These are phyloP conservation scores for Catenaria anguillulae DNA, from an alignment of 371 early-diverging fungal genomes.

Conservation along the genomic window DNA sequence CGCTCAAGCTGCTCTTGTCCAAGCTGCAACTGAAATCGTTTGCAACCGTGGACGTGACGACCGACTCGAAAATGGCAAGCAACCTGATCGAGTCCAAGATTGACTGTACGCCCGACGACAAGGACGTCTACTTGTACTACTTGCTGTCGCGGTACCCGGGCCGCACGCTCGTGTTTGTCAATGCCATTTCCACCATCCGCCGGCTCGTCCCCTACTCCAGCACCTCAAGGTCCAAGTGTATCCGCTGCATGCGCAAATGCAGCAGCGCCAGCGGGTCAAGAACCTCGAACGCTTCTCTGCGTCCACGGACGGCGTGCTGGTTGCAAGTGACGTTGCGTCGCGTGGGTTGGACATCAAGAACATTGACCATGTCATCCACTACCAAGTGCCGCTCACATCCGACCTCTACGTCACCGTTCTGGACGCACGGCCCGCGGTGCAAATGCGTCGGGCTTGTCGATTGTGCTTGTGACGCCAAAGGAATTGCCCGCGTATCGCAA, in stretches of 20 bases:
- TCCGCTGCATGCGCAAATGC: conserved; percentile 78
- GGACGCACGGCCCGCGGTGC: conserved; percentile 80
- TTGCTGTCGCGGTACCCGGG: conserved; percentile 70
- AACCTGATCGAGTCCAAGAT: conserved; percentile 62
- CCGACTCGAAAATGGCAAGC: conserved; percentile 43
- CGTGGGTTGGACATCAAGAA: conserved; percentile 77
- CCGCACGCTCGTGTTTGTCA: conserved; percentile 84
- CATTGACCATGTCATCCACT: conserved; percentile 75
- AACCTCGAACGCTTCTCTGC: conserved; percentile 76
- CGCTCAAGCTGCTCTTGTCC: conserved; percentile 2
- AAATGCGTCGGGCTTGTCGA: conserved; percentile 54
- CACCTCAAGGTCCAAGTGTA: conserved; percentile 28
- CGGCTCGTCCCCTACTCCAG: conserved; percentile 66
- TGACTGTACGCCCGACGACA: conserved; percentile 68
- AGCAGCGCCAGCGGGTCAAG: conserved; percentile 83
- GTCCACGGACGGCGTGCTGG: conserved; percentile 48
- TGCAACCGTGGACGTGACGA: conserved; percentile 49
- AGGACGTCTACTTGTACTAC: conserved; percentile 75
- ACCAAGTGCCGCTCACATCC: conserved; percentile 65
- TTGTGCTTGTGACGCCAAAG: conserved; percentile 67
- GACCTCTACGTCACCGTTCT: conserved; percentile 78
- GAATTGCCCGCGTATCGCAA: conserved; percentile 62
- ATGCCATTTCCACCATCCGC: conserved; percentile 80
- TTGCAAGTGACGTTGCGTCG: conserved; percentile 82
- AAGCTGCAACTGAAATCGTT: conserved; percentile 59